Conservation (phyloP, 345 rosid species). For the Lepidium africanum region DNA sequence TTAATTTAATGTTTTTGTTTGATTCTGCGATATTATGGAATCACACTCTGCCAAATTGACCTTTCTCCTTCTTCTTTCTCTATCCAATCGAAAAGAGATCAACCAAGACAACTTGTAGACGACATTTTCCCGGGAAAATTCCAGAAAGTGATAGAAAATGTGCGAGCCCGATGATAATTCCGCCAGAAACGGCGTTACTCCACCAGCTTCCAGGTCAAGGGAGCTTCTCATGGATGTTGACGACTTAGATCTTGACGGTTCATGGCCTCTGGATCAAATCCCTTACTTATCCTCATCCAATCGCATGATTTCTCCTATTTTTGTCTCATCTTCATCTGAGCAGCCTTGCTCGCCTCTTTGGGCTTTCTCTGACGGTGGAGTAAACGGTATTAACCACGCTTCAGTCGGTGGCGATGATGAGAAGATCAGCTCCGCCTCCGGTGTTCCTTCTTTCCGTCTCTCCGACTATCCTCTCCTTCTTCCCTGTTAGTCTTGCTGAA, state of each 20-base stretch:
- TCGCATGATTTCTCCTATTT: constrained; percentile 49
- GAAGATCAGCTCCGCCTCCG: constrained; percentile 25
- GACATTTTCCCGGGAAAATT: constrained; percentile 19
- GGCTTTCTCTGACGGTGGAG: constrained; percentile 61
- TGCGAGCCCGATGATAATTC: constrained; percentile 42
- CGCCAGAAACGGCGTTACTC: constrained; percentile 18
- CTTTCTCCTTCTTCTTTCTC: constrained; percentile 14
- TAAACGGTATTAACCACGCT: not conserved
- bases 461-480: constrained; percentile 44
- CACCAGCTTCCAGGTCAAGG: constrained; percentile 33
- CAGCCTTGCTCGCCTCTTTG: constrained; percentile 85
- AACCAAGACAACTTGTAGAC: constrained; percentile 5
- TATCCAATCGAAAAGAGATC: constrained; percentile 16
- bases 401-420: constrained; percentile 19
- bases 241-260: constrained; percentile 57
- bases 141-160: constrained; percentile 33
- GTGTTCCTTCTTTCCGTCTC: constrained; percentile 27
- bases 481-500: constrained; percentile 43
- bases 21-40: constrained; percentile 31
- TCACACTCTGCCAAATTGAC: constrained; percentile 29
- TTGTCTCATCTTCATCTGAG: constrained; percentile 39
- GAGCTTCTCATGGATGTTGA: constrained; percentile 49
- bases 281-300: constrained; percentile 33
- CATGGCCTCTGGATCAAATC: constrained; percentile 80
- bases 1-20: not conserved